Evolutionary conservation across 2,329 filamentous ascomycete genomes (phyloP), one percentile per base, ranked within the genome.

Genomic region (Aspergillus japonicus): DNA sequence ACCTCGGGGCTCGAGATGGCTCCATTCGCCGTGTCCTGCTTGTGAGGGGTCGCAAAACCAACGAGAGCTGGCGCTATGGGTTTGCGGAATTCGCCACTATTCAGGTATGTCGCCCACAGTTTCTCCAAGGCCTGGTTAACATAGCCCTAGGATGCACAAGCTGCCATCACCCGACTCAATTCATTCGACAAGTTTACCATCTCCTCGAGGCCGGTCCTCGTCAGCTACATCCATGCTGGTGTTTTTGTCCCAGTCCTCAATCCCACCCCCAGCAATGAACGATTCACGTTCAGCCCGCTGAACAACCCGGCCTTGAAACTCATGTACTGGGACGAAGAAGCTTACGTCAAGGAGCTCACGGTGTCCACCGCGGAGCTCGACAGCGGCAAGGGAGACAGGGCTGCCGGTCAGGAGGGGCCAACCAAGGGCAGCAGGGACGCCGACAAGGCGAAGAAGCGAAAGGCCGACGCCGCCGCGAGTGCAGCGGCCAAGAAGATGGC

Each of bases 51-150:
- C 83, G 87, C 49, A 82, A 81, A 61, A 89, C 83, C 4, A 84
- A 91, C 57, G 87, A 90, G 61, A 91, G 88, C 54, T 90, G 90
- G 82, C 85, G 88, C 65, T 96, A 91, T 68, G 91, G 91, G 0
- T 96, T 96, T 74, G 91, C 88, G 1, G 91, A 96, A 73, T 96
- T 93, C 71, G 88, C 86, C 67, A 89, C 86, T 0, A 80, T 91
- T 19, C 86, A 89, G 66, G 81, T 80, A 74, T 50, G 61, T 8
- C 50, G 2, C 26, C 19, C 26, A 44, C 23, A 4, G 21, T 11
- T 19, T 2, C 24, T 44, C 5, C 2, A n/a, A 29, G 24, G 42
- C 19, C 3, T 35, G 50, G 39, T 61, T 69, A 42, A 64, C 29
- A 33, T 35, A 3, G 50, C 10, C 16, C 3, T 50, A 81, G 71